A percentile compares a stretch with the other conserved stretches of the same genome.
These are phyloP conservation scores for Flaveria brownii DNA, from an alignment of 129 eudicot species.

Conservation along the genomic window DNA sequence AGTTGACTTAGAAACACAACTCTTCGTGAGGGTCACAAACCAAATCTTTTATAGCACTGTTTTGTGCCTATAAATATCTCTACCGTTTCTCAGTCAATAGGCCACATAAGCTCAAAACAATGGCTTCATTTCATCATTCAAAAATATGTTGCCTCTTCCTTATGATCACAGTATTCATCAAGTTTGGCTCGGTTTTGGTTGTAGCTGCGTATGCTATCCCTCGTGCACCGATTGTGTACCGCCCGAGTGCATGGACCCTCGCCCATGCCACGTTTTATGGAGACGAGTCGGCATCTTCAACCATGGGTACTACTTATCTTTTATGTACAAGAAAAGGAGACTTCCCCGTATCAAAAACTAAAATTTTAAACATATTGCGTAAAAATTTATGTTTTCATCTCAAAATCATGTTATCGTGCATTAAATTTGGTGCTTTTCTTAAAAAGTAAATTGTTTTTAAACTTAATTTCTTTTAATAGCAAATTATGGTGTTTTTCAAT, in stretches of 20 bases:
- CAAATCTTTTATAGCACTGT: slow-evolving; percentile 22
- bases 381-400: no score
- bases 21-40: slow-evolving; percentile 70
- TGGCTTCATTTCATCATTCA: slow-evolving; percentile 47
- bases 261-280: slow-evolving; percentile 91
- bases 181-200: slow-evolving; percentile 30
- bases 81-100: not conserved
- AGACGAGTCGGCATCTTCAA: slow-evolving; percentile 70
- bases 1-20: slow-evolving; percentile 26
- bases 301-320: slow-evolving; percentile 57
- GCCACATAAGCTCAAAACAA: slow-evolving; percentile 11
- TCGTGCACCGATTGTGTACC: slow-evolving; percentile 37
- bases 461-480: no score
- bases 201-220: slow-evolving; percentile 36
- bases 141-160: slow-evolving; percentile 34
- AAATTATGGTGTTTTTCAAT: no score
- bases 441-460: no score
- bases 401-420: no score
- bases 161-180: slow-evolving; percentile 14
- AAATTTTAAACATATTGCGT: no score
- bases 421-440: not conserved
- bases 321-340: not conserved
- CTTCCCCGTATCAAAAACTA: not conserved
- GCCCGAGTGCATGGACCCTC: slow-evolving; percentile 50
- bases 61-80: slow-evolving; percentile 43